phyloP scores from a whole-genome alignment of 441 rosid species.

The Gossypium aridum region DNA sequence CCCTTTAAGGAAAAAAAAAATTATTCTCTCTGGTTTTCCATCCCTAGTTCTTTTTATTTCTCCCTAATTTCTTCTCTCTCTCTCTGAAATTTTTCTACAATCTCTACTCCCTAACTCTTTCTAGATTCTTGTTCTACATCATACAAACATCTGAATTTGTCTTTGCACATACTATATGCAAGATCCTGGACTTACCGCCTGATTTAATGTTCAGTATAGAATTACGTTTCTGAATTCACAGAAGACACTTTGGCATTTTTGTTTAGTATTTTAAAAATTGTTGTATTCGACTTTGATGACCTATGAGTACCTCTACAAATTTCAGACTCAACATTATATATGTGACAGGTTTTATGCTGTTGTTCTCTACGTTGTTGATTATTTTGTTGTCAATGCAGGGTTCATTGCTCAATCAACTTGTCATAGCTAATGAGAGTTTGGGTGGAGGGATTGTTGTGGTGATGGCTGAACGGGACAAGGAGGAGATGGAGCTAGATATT shows the following conservation, averaged over 20 bases:
- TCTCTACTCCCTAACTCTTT: background rate
- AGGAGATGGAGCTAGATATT: constrained; percentile 78
- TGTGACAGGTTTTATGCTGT: background rate
- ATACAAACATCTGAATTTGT: background rate
- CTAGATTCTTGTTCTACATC: background rate
- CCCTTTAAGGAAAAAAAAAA: no score
- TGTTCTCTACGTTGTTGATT: constrained; percentile 8
- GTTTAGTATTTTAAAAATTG: background rate
- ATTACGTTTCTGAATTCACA: background rate
- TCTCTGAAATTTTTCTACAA: background rate
- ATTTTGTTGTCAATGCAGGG: constrained; percentile 36
- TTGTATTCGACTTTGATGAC: background rate
- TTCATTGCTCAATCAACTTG: constrained; percentile 60
- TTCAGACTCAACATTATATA: background rate
- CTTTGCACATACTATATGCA: background rate
- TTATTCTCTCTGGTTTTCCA: background rate
- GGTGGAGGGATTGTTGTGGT: constrained; percentile 70
- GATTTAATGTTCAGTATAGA: background rate
- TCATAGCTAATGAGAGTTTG: constrained; percentile 68
- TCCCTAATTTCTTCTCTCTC: background rate
- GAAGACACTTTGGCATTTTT: background rate
- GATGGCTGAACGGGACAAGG: constrained; percentile 74
- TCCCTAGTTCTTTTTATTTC: background rate
- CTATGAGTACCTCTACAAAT: background rate
- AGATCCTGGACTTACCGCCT: background rate